phyloP scores from a whole-genome alignment of 2,329 filamentous ascomycete genomes.

The Diaporthe vexans region DNA sequence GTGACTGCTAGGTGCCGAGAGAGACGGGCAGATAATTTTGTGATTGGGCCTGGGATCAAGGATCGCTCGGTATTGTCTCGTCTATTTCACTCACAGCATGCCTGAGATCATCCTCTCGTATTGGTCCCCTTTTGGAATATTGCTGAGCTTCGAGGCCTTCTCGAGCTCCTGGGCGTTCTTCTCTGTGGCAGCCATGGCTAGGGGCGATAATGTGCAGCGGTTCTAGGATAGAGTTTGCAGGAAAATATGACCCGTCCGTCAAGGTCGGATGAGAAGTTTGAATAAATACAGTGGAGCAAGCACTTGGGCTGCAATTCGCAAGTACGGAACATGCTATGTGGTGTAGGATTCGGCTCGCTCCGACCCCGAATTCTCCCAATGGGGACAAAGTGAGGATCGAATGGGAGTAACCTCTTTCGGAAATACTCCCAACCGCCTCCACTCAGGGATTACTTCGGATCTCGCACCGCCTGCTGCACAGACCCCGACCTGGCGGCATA shows the following conservation, averaged over 20 bases:
- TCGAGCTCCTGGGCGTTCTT: slow-evolving; percentile 52
- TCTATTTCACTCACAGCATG: slow-evolving; percentile 63
- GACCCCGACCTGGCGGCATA: neutral
- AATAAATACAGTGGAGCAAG: slow-evolving; percentile 13
- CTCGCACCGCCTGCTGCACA: neutral
- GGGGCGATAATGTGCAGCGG: neutral
- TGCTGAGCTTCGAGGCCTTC: slow-evolving; percentile 56
- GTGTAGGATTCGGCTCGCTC: slow-evolving; percentile 7
- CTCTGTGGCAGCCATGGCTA: slow-evolving; percentile 49
- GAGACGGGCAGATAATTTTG: neutral
- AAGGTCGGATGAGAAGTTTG: neutral
- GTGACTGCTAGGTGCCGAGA: neutral
- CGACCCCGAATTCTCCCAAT: neutral
- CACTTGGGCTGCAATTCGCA: neutral
- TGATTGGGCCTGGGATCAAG: neutral
- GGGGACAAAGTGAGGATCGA: neutral
- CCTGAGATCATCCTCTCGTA: slow-evolving; percentile 76
- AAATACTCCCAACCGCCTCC: slow-evolving; percentile 1
- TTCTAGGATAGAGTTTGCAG: neutral
- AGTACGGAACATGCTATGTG: too few relatives aligned
- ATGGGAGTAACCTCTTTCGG: neutral
- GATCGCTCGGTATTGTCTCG: neutral
- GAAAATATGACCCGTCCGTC: neutral
- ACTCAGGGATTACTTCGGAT: neutral
- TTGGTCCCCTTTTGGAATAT: slow-evolving; percentile 69